A percentile compares a stretch with the other conserved stretches of the same genome.
phyloP scores from a whole-genome alignment of 257 asterid species.

The Lycium ferocissimum region DNA sequence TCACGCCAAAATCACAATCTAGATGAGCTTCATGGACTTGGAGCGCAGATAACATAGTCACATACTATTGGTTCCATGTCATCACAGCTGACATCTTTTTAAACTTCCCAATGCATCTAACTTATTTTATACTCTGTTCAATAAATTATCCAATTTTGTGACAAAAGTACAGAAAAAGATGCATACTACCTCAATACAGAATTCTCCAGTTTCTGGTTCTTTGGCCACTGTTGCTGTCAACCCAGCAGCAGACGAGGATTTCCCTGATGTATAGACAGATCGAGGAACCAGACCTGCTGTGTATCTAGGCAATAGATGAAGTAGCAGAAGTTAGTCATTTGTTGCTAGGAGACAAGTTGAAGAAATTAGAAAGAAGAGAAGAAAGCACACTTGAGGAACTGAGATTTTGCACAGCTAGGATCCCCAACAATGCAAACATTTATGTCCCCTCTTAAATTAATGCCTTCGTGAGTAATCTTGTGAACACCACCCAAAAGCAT shows the following conservation, averaged over 20 bases:
- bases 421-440: constrained; percentile 98
- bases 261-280: constrained; percentile 98
- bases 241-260: constrained; percentile 99
- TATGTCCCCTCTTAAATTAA: constrained; percentile 96
- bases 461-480: constrained; percentile 95
- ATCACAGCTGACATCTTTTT: neutral
- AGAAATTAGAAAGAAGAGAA: constrained; percentile 13
- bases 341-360: constrained; percentile 29
- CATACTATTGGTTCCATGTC: neutral
- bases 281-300: constrained; percentile 88
- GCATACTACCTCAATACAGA: constrained; percentile 87
- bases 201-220: constrained; percentile 99
- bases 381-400: constrained; percentile 79
- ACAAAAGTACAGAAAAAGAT: neutral
- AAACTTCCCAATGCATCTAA: neutral
- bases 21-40: neutral
- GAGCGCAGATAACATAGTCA: constrained; percentile 6
- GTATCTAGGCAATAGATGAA: constrained; percentile 59
- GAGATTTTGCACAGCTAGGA: constrained; percentile 99
- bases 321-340: neutral
- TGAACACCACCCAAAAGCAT: constrained; percentile 99
- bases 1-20: neutral
- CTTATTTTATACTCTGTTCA: neutral
- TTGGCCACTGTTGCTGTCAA: constrained; percentile 99
- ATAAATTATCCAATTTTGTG: neutral